Conservation (phyloP, 176 grass and related monocot genomes). For the Microstegium vimineum region DNA sequence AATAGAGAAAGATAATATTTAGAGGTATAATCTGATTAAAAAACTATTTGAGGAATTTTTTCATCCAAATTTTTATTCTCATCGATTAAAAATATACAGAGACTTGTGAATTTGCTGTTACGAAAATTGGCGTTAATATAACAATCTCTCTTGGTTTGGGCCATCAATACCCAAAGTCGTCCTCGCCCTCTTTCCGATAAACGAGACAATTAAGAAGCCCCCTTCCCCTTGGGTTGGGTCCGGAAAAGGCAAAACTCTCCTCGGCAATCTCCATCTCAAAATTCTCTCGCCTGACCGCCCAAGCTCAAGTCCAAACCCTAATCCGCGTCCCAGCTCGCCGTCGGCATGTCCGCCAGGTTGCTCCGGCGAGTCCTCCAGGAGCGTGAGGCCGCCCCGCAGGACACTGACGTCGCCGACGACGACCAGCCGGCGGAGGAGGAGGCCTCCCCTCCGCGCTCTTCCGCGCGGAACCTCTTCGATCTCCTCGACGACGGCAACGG, state of each 20-base stretch:
- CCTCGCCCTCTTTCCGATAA: background rate
- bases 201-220: no score
- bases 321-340: background rate
- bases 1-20: no score
- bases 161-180: background rate
- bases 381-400: conserved; percentile 43
- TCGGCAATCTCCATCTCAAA: conserved; percentile 22
- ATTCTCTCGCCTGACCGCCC: conserved; percentile 1
- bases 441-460: conserved; percentile 18
- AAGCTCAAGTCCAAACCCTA: conserved; percentile 45
- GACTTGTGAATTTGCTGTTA: no score
- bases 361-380: conserved; percentile 80
- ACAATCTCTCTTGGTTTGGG: background rate
- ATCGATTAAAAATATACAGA: no score
- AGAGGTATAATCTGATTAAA: no score
- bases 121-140: no score
- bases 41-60: no score
- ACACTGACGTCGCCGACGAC: conserved; percentile 22
- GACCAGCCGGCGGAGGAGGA: conserved; percentile 34
- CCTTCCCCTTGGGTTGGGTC: background rate
- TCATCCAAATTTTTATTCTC: no score
- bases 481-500: conserved; percentile 48
- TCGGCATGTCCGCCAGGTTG: conserved; percentile 67
- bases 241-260: background rate
- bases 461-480: conserved; percentile 73